Evolutionary conservation across 2,329 filamentous ascomycete species (phyloP).

Genomic region (Fusarium multiceps): DNA sequence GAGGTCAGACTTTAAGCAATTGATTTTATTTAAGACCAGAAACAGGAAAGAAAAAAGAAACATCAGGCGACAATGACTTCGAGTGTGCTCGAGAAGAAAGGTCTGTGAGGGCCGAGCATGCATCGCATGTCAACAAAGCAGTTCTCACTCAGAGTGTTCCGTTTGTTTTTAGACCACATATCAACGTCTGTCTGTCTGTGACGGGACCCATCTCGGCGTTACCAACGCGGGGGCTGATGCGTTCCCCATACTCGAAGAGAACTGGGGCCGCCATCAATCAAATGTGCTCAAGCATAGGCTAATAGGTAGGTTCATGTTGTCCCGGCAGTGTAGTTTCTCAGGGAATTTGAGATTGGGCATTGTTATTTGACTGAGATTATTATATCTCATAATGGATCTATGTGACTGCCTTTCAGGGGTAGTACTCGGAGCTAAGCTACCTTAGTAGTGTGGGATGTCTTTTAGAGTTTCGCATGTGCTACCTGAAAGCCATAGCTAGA

Average conservation of each 20-base stretch:
- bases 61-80: too few species aligned
- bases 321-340: not conserved
- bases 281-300: not conserved
- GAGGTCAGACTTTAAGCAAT: not conserved
- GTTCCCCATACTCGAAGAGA: not conserved
- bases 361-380: not conserved
- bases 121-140: constrained; percentile 2
- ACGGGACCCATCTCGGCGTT: constrained; percentile 17
- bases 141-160: constrained; percentile 3
- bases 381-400: not conserved
- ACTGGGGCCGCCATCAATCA: not conserved
- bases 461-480: constrained; percentile 1
- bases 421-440: not conserved
- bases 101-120: not conserved
- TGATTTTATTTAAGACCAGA: not conserved
- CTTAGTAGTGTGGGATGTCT: not conserved
- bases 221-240: not conserved
- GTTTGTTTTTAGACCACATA: constrained; percentile 10
- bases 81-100: not conserved
- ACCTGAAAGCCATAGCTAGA: not conserved
- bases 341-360: not conserved
- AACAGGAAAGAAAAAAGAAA: not conserved
- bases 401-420: not conserved
- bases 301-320: not conserved
- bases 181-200: constrained; percentile 7